Conservation (phyloP, 2,329 filamentous ascomycete genomes). For the Fusarium circinatum region DNA sequence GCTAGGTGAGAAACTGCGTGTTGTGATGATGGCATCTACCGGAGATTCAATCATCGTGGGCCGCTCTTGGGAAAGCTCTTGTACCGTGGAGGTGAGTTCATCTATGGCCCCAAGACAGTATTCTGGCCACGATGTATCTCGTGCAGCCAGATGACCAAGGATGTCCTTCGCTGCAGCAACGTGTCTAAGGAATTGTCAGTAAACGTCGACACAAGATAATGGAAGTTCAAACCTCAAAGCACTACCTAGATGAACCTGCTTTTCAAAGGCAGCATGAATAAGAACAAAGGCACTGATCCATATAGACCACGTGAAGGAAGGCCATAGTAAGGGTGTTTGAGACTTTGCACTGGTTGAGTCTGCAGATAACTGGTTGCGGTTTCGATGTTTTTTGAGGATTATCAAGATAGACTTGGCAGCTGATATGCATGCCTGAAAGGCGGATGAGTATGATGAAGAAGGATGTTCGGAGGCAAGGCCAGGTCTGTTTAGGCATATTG, state of each 20-base stretch:
- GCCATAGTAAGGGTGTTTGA: conserved; percentile 55
- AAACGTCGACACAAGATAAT: fast-evolving
- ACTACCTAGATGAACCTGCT: conserved; percentile 51
- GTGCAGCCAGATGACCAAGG: conserved; percentile 42
- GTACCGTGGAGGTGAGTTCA: conserved; percentile 45
- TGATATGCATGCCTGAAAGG: conserved; percentile 62
- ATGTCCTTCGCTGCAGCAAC: conserved; percentile 45
- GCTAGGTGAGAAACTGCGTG: neutral
- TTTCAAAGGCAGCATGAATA: conserved; percentile 60
- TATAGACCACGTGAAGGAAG: conserved; percentile 62
- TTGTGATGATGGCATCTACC: conserved; percentile 9
- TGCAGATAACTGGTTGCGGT: conserved; percentile 17
- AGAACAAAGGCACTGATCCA: conserved; percentile 65
- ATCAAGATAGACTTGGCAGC: conserved; percentile 60
- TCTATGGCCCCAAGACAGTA: conserved; percentile 48
- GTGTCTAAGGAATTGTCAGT: conserved; percentile 32
- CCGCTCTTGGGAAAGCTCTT: conserved; percentile 38
- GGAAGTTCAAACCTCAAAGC: conserved; percentile 50
- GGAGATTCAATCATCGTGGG: conserved; percentile 24
- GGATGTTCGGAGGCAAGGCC: conserved; percentile 57
- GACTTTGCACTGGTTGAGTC: conserved; percentile 21
- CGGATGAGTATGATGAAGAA: conserved; percentile 57
- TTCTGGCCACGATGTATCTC: conserved; percentile 49
- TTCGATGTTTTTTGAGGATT: conserved; percentile 48
- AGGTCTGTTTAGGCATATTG: conserved; percentile 62